A percentile compares a stretch with the other conserved stretches of the same genome.
These are phyloP conservation scores for Monosporozyma servazzii DNA, from an alignment of 805 yeast species.

Conservation along the genomic window DNA sequence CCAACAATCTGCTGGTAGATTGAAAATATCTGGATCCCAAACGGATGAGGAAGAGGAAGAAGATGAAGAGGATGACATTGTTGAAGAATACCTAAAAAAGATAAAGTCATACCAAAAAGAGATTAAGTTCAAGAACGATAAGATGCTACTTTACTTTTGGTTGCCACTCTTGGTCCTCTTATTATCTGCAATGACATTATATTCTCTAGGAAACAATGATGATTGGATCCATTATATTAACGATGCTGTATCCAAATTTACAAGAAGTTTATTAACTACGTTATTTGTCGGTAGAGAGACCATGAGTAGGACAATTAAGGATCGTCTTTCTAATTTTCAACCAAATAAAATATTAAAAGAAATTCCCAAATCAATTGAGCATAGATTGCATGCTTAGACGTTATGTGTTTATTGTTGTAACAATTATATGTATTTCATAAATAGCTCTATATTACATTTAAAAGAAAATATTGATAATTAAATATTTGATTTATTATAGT, in stretches of 20 bases:
- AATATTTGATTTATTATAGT: not conserved
- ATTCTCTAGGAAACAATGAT: slow-evolving; percentile 30
- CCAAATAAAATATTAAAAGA: slow-evolving; percentile 11
- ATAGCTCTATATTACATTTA: not conserved
- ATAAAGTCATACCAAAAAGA: slow-evolving; percentile 23
- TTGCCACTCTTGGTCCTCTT: slow-evolving; percentile 61
- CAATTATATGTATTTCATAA: not conserved
- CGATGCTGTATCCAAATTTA: slow-evolving; percentile 31
- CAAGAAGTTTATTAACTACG: slow-evolving; percentile 38
- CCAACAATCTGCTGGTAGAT: not conserved
- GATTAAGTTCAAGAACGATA: slow-evolving; percentile 51
- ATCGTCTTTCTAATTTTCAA: slow-evolving; percentile 23
- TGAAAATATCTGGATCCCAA: not conserved
- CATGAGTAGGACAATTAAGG: slow-evolving; percentile 35
- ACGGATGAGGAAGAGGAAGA: slow-evolving; percentile 24
- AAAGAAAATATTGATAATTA: not conserved
- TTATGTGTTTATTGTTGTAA: not conserved
- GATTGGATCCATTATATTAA: slow-evolving; percentile 23
- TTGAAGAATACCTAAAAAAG: slow-evolving; percentile 1
- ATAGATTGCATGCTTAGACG: not conserved
- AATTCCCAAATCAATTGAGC: slow-evolving; percentile 1
- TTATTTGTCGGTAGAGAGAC: slow-evolving; percentile 46
- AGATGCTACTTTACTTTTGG: slow-evolving; percentile 86
- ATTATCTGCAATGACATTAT: slow-evolving; percentile 37
- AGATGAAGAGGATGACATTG: slow-evolving; percentile 2